Evolutionary conservation across 2,329 filamentous ascomycete genomes (phyloP), one percentile per base, ranked within the genome.

Genomic region (Colletotrichum echinochloae): DNA sequence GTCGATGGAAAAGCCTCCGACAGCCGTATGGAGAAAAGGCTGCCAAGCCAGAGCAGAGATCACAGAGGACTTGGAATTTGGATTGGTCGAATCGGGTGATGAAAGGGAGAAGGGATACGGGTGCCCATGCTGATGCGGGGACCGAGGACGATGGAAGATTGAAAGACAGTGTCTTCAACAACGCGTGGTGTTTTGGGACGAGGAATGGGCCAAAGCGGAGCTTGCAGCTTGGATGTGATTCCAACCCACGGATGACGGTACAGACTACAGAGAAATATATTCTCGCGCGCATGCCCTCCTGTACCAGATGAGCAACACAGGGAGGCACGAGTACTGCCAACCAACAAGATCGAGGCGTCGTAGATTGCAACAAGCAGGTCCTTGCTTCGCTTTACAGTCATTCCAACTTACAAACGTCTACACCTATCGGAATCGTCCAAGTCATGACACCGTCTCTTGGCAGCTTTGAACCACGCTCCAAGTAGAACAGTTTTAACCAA

Each of bases 151-250:
- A 16, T 7, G 28, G 28, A 49, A 49, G 23, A 37, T 39, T 39
- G 52, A 12, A 18, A 16, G 16, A 6, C n/a, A 23, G 41, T 30
- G 49, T 51, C 65, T 64, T 64, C n/a, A 39, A 14, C 16, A 18
- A 56, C 37, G 55, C 56, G 63, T 66, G 56, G 55, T 66, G 56
- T 60, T 35, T 52, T 37, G 56, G 56, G 46, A 60, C 26, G 39
- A 26, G 28, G 30, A 44, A 61, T 5, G 11, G 20, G 20, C 30
- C 51, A 14, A 23, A n/a, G 20, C 35, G 20, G 16, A 60, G 44
- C 63, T 23, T 51, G 54, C n/a, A n/a, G n/a, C n/a, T n/a, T n/a
- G n/a, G n/a, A n/a, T n/a, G n/a, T n/a, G 18, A 65, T 52, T 26
- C 35, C 63, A 60, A 30, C 54, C 18, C 20, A 33, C 16, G 28